Base-by-base conservation (phyloP, 2,329 filamentous ascomycete genomes). In the Penicillium brevicompactum region DNA sequence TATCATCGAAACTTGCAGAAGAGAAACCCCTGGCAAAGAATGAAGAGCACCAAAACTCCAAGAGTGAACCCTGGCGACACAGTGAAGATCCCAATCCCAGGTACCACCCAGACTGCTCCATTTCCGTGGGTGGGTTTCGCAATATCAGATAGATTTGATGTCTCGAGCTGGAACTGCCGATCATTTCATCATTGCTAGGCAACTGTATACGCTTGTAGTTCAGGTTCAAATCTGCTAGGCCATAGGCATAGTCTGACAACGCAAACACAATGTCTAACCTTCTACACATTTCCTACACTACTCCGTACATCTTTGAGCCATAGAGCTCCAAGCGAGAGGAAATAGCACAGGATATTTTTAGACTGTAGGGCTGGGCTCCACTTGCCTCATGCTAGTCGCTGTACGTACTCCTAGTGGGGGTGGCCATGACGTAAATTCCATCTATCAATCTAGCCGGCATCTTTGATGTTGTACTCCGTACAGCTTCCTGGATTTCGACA, bases 121-220 rank as follows among this genome's bases (percentile, higher is more conserved):
- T 27, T 27, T 27, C 24, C 24, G 24, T 27, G 24, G 24, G 24
- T 27, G 24, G 24, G 24, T 42, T 13, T 49, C 46, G 34, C 46
- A 41, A 40, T 30, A 49, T n/a, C 16, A 42, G n/a, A 5, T 42
- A 21, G 24, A 43, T 46, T 37, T 32, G 49, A 34, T 31, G 30
- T 41, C 24, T 27, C 24, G 24, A 27, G 5, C 24, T 27, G 24
- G 24, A 27, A 31, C 14, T 18, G 51, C 51, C 11, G 45, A 49
- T 48, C 44, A 53, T 53, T 37, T 32, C 51, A 43, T 53, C 51
- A 37, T 22, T 40, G 37, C 27, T 27, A 42, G 50, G 27, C 14
- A 18, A 14, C 44, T 48, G 24, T 8, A 27, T 27, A 27, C 24
- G 24, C 24, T 27, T 5, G 24, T 27, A 27, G 24, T 27, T 27